A percentile compares a stretch with the other conserved stretches of the same genome.
These are phyloP conservation scores for Colletotrichum euphorbiae DNA, from an alignment of 2,329 filamentous ascomycete genomes.

Conservation along the genomic window DNA sequence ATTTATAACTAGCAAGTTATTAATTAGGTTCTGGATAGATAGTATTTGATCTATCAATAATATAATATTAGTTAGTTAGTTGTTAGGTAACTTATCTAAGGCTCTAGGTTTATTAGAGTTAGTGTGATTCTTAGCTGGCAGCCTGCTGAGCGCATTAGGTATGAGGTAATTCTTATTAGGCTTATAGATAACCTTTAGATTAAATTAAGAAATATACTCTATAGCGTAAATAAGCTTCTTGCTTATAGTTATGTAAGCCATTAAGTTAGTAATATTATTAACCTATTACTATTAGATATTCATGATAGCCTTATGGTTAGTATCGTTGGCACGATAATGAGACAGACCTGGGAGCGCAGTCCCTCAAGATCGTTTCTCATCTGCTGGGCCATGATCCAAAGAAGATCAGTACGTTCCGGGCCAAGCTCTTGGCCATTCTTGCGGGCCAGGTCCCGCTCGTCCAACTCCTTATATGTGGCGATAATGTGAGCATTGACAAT, in stretches of 20 bases:
- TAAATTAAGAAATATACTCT: background rate
- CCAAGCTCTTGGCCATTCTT: too few species aligned
- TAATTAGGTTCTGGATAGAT: background rate
- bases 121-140: background rate
- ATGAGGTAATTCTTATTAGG: background rate
- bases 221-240: background rate
- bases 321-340: too few species aligned
- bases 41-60: background rate
- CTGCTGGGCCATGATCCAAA: too few species aligned
- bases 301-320: background rate
- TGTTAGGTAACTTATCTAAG: background rate
- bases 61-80: background rate
- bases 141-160: background rate
- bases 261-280: background rate
- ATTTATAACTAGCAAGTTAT: too few species aligned
- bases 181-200: background rate
- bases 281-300: background rate
- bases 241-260: background rate
- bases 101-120: background rate
- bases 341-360: too few species aligned
- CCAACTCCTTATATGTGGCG: too few species aligned
- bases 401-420: too few species aligned
- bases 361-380: too few species aligned
- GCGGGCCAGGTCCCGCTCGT: too few species aligned
- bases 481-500: too few species aligned